Conservation (phyloP, 2,329 filamentous ascomycete species). For the Ophiostoma piceae region DNA sequence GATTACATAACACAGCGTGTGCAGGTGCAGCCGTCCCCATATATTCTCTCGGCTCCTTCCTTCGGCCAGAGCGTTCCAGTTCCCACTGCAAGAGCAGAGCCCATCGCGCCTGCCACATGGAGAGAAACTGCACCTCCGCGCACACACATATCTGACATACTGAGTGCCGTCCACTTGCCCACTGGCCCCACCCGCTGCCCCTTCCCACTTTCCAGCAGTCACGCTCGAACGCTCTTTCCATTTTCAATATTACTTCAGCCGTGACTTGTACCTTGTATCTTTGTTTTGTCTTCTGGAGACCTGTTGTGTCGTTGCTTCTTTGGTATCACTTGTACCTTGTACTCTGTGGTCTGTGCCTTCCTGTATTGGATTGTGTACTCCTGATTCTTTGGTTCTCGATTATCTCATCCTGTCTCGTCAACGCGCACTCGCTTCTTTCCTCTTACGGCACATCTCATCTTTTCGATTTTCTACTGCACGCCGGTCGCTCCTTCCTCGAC, state of each 20-base stretch:
- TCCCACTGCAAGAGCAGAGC: not conserved
- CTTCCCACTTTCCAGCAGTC: slow-evolving; percentile 22
- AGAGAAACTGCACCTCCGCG: slow-evolving; percentile 11
- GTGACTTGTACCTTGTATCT: not conserved
- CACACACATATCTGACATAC: slow-evolving; percentile 14
- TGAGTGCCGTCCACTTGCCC: not conserved
- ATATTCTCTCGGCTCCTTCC: not conserved
- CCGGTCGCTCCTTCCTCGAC: slow-evolving; percentile 6
- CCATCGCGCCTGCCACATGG: slow-evolving; percentile 15
- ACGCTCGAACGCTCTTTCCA: slow-evolving; percentile 5
- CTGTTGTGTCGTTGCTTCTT: not conserved
- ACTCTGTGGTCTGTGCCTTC: not conserved
- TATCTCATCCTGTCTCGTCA: slow-evolving; percentile 16
- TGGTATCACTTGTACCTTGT: not conserved
- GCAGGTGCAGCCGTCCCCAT: not conserved
- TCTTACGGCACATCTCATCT: not conserved
- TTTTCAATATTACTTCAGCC: slow-evolving; percentile 12
- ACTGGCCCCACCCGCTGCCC: slow-evolving; percentile 20
- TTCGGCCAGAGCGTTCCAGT: not conserved
- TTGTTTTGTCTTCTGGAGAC: not conserved
- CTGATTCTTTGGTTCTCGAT: not conserved
- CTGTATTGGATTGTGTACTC: not conserved
- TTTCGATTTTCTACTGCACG: not conserved
- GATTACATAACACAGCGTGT: not conserved
- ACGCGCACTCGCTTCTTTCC: slow-evolving; percentile 9